Base-by-base conservation (phyloP, 140 eudicot species). In the Oenanthe javanica region DNA sequence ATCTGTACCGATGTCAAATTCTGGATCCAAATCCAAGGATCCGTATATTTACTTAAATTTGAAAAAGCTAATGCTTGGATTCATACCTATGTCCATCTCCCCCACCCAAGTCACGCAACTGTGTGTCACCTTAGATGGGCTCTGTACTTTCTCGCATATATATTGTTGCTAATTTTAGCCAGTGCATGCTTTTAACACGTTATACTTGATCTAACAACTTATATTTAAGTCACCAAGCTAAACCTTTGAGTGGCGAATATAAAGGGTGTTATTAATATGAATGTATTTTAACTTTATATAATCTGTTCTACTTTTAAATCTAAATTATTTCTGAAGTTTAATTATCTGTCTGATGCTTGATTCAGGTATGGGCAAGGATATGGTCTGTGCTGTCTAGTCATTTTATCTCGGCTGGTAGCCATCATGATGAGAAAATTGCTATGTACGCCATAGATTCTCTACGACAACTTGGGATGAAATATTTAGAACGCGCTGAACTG, bases 331-430 rank as follows among this genome's bases (percentile, higher is more conserved):
- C 38, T 73, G 3, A n/a, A 46, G 57, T n/a, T 74, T 46, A n/a
- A 46, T 74, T 2, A 46, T 52, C 63, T 77, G 46, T 46, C 25
- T 50, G 46, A 76, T 84, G 76, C 79, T 79, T 57, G 74, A 70
- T 84, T 79, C 89, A 95, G 99, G 99, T 95, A 61, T 95, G 99
- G 99, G 99, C 97, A 36, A 90, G 97, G 87, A 95, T 95, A 84
- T 95, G 99, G 99, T 87, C 95, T 79, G 99, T 95, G 75, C 86
- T 95, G 84, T 93, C 99, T 15, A 89, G 83, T 85, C 99, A 95
- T 86, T 95, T 95, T 81, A 95, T 95, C 49, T 86, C 89, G 74
- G 99, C 99, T 83, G 99, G 99, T 82, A 95, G 99, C 79, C 99
- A 95, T 88, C 97, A 79, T 78, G 97, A 95, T 81, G 99, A 95